Percentiles rank a stretch among this genome's conserved stretches.
Evolutionary conservation across 306 rosid genomes (phyloP).

Genomic region (Fragaria nilgerrensis): DNA sequence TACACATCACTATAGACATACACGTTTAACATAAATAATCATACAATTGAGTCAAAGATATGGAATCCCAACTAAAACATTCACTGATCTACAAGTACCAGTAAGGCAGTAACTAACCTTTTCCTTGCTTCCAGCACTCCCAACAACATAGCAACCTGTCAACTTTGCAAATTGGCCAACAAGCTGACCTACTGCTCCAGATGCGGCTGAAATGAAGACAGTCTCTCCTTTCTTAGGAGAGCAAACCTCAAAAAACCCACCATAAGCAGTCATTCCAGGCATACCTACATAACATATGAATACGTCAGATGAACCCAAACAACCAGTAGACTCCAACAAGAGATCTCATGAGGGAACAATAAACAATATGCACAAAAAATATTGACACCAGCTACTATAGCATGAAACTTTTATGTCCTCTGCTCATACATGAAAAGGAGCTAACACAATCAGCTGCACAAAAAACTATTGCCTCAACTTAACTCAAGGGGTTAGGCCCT

Average conservation of each 20-base stretch:
- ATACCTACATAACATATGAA: conserved; percentile 19
- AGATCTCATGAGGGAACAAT: not conserved
- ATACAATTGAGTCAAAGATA: not conserved
- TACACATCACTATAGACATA: not conserved
- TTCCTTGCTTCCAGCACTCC: conserved; percentile 38
- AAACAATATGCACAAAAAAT: not conserved
- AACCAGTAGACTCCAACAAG: not conserved
- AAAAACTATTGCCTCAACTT: not conserved
- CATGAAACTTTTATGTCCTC: not conserved
- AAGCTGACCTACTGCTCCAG: conserved; percentile 43
- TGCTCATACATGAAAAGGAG: not conserved
- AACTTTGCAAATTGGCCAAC: conserved; percentile 39
- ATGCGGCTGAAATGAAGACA: conserved; percentile 33
- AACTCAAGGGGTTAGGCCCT: not conserved
- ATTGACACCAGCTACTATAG: not conserved
- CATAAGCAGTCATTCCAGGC: conserved; percentile 40
- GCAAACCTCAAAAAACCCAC: conserved; percentile 29
- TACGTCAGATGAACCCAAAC: not conserved
- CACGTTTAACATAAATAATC: too few relatives aligned
- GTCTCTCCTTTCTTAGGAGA: conserved; percentile 35
- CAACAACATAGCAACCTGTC: conserved; percentile 39
- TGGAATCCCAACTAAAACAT: not conserved
- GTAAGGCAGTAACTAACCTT: conserved; percentile 26
- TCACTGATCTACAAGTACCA: not conserved
- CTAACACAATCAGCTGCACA: not conserved